These are phyloP conservation scores for Epichloe hybrida DNA, from an alignment of 2,329 filamentous ascomycete species.

Conservation along the genomic window DNA sequence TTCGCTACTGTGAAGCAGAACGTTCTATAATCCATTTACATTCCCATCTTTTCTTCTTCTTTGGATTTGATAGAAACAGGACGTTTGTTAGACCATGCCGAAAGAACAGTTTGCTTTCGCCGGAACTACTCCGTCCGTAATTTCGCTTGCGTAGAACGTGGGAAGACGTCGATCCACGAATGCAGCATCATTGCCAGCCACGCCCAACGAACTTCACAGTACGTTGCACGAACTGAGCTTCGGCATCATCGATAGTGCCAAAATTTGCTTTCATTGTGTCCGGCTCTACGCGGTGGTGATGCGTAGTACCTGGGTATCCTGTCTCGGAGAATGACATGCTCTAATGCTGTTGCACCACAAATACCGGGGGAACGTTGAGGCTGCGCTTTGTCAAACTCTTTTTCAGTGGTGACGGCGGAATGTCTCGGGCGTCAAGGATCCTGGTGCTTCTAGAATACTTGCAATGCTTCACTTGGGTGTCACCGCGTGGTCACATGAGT, in stretches of 20 bases:
- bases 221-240: too few species aligned
- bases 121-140: not conserved
- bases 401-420: not conserved
- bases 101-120: not conserved
- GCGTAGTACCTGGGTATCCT: not conserved
- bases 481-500: not conserved
- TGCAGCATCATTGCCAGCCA: too few species aligned
- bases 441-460: conserved; percentile 2
- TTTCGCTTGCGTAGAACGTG: not conserved
- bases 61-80: not conserved
- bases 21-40: too few species aligned
- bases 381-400: not conserved
- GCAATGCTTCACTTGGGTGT: not conserved
- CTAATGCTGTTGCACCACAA: not conserved
- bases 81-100: not conserved
- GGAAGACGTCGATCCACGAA: not conserved
- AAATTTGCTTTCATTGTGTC: not conserved
- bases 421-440: not conserved
- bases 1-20: too few species aligned
- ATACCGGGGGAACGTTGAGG: not conserved
- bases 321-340: not conserved
- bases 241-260: not conserved
- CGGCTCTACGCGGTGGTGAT: not conserved
- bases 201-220: too few species aligned
- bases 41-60: too few species aligned